Evolutionary conservation across 371 early-diverging fungal genomes (phyloP).

Genomic region (Mucor irregularis): DNA sequence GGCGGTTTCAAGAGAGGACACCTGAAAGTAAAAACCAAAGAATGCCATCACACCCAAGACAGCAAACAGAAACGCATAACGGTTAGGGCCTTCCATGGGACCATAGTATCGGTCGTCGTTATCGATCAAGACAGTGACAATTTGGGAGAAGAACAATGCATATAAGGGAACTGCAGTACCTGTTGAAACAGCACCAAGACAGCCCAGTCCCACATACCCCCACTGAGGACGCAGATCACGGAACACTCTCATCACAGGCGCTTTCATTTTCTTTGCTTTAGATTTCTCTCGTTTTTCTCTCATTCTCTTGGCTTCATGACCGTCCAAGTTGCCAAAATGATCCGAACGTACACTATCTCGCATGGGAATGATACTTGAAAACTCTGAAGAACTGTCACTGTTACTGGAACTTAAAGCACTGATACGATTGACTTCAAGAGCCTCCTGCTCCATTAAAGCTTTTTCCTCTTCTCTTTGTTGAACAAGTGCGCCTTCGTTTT

Average conservation of each 20-base stretch:
- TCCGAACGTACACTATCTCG: no score
- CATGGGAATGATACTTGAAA: no score
- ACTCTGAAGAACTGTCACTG: constrained; percentile 44
- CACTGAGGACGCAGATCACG: constrained; percentile 23
- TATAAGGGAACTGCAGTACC: constrained; percentile 49
- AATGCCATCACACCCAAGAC: constrained; percentile 55
- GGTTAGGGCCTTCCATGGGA: constrained; percentile 54
- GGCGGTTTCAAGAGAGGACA: constrained; percentile 43
- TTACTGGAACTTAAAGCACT: constrained; percentile 28
- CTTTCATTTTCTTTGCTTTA: constrained; percentile 32
- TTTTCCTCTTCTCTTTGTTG: constrained; percentile 25
- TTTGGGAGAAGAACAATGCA: constrained; percentile 13
- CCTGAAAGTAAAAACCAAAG: constrained; percentile 42
- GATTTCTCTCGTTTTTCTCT: constrained; percentile 32
- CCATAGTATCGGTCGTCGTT: constrained; percentile 22
- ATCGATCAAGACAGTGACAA: constrained; percentile 16
- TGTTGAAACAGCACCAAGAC: constrained; percentile 49
- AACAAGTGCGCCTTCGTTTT: not conserved
- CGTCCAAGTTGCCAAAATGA: no score
- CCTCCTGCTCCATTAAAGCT: constrained; percentile 34
- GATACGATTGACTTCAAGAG: no score
- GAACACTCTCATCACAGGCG: constrained; percentile 40
- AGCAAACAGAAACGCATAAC: constrained; percentile 73
- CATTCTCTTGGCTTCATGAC: constrained; percentile 30
- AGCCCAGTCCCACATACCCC: constrained; percentile 20